A percentile compares a stretch with the other conserved stretches of the same genome.
Evolutionary conservation across 202 grass and related monocot genomes (phyloP).

Genomic region (Elaeis oleifera): DNA sequence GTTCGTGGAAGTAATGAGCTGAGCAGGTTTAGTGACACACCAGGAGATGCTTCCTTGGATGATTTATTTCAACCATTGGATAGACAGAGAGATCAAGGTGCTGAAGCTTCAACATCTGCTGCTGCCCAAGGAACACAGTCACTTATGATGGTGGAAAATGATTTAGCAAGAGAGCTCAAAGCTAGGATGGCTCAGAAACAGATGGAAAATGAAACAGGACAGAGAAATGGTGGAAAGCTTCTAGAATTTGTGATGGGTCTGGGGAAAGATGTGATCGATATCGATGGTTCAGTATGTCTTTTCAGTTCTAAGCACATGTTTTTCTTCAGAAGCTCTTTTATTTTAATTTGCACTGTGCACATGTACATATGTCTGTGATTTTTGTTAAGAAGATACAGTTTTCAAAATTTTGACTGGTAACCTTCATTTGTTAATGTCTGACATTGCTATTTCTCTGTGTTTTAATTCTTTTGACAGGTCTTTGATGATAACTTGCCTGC

Average conservation of each 20-base stretch:
- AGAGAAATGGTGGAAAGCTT: slow-evolving; percentile 62
- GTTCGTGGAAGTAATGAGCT: slow-evolving; percentile 38
- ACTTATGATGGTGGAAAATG: slow-evolving; percentile 34
- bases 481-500: slow-evolving; percentile 67
- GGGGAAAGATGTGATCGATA: slow-evolving; percentile 44
- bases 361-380: too few species aligned
- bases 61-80: slow-evolving; percentile 84
- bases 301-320: too few species aligned
- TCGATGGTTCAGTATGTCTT: slow-evolving; percentile 56
- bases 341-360: too few species aligned
- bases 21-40: slow-evolving; percentile 85
- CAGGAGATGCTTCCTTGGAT: slow-evolving; percentile 76
- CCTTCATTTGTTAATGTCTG: slow-evolving; percentile 11
- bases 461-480: slow-evolving; percentile 44
- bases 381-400: too few species aligned
- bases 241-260: slow-evolving; percentile 47
- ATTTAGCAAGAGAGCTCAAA: slow-evolving; percentile 59
- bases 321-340: too few species aligned
- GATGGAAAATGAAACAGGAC: slow-evolving; percentile 43
- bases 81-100: slow-evolving; percentile 38
- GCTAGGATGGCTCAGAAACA: slow-evolving; percentile 59
- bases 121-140: slow-evolving; percentile 28
- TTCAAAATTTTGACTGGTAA: too few species aligned
- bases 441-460: slow-evolving; percentile 16
- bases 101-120: slow-evolving; percentile 74